Percentiles rank a stretch among this genome's conserved stretches.
Evolutionary conservation across 176 grass and related monocot species (phyloP).

Genomic region (Saccharum spontaneum): DNA sequence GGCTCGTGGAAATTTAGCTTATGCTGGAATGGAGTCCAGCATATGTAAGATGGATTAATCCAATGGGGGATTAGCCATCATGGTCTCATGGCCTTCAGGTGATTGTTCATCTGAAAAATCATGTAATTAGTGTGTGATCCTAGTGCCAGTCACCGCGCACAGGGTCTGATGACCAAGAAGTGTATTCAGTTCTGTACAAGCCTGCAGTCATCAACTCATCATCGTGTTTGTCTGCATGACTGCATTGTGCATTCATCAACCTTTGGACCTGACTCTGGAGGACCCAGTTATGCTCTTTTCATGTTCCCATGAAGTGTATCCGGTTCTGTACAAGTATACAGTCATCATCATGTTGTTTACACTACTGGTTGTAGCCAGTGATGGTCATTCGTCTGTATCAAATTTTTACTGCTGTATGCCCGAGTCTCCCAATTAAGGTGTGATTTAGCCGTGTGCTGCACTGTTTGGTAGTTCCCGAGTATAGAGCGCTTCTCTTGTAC

Average conservation of each 20-base stretch:
- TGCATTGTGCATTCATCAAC: not conserved
- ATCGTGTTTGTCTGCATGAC: not conserved
- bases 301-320: not conserved
- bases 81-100: constrained; percentile 25
- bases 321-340: not conserved
- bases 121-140: not conserved
- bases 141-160: not conserved
- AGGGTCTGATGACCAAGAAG: not conserved
- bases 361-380: not conserved
- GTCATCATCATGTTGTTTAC: constrained; percentile 2
- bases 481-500: not conserved
- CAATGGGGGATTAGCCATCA: constrained; percentile 22
- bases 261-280: not conserved
- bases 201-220: not conserved
- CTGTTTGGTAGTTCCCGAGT: not conserved
- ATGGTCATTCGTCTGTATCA: not conserved
- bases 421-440: not conserved
- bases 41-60: constrained; percentile 41
- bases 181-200: not conserved
- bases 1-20: constrained; percentile 33
- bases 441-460: not conserved
- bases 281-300: not conserved
- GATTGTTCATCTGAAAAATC: constrained; percentile 27
- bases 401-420: not conserved
- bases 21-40: constrained; percentile 61